Evolutionary conservation across 2,329 filamentous ascomycete genomes (phyloP).

Genomic region (Mycocentrospora acerina): DNA sequence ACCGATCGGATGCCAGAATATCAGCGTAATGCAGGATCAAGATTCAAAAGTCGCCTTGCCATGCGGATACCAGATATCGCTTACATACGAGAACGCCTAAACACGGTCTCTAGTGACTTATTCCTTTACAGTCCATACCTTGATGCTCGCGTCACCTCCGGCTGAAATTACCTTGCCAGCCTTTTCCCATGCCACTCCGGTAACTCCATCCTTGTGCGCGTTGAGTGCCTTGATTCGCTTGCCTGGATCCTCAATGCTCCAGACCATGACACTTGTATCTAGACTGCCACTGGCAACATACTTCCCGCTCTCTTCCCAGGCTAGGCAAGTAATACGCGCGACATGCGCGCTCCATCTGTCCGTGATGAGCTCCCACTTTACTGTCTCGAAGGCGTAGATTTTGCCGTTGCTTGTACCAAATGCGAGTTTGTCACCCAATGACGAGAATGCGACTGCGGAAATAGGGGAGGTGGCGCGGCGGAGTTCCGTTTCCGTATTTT

Average conservation of each 20-base stretch:
- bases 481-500: slow-evolving; percentile 58
- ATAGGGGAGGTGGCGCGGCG: slow-evolving; percentile 70
- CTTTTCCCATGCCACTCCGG: slow-evolving; percentile 77
- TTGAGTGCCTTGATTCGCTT: slow-evolving; percentile 81
- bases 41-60: neutral
- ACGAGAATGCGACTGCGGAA: slow-evolving; percentile 81
- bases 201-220: slow-evolving; percentile 95
- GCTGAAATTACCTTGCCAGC: slow-evolving; percentile 69
- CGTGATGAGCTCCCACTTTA: slow-evolving; percentile 71
- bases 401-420: slow-evolving; percentile 83
- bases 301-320: slow-evolving; percentile 76
- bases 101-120: slow-evolving; percentile 9
- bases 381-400: slow-evolving; percentile 74
- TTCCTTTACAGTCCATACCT: slow-evolving; percentile 67
- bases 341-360: slow-evolving; percentile 77
- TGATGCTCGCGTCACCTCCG: slow-evolving; percentile 86
- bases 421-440: slow-evolving; percentile 73
- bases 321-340: slow-evolving; percentile 64
- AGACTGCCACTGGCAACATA: slow-evolving; percentile 82
- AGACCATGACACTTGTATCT: slow-evolving; percentile 90
- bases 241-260: slow-evolving; percentile 82
- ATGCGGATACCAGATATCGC: neutral
- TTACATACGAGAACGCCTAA: neutral
- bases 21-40: neutral
- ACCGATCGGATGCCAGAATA: neutral